Percentiles rank a stretch among this genome's conserved stretches.
phyloP scores from a whole-genome alignment of 345 rosid genomes.

The Xanthoceras sorbifolium region DNA sequence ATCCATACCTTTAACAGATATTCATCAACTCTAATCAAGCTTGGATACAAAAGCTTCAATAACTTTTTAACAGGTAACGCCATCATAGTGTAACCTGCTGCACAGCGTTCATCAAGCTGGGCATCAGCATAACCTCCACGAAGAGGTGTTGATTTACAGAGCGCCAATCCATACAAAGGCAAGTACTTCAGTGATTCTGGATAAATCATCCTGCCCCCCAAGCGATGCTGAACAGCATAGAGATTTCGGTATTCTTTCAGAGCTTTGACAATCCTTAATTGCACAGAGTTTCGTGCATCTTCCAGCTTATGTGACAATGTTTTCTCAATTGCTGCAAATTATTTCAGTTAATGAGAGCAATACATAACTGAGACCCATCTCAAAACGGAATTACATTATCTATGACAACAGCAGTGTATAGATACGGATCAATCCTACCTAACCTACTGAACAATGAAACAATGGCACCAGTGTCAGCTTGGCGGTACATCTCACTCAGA shows the following conservation, averaged over 20 bases:
- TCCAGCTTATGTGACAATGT: conserved; percentile 83
- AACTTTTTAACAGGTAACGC: conserved; percentile 84
- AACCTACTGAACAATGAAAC: conserved; percentile 81
- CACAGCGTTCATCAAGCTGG: conserved; percentile 90
- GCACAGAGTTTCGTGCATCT: conserved; percentile 80
- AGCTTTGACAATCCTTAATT: conserved; percentile 85
- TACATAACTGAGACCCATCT: not conserved
- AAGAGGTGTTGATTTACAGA: conserved; percentile 81
- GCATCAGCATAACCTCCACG: conserved; percentile 90
- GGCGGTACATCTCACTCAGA: conserved; percentile 95
- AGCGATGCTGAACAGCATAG: conserved; percentile 87
- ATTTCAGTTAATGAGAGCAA: conserved; percentile 22
- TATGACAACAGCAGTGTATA: conserved; percentile 14
- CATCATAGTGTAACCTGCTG: conserved; percentile 96
- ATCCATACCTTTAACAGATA: conserved; percentile 66
- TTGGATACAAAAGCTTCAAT: conserved; percentile 87
- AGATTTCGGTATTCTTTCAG: conserved; percentile 91
- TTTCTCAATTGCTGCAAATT: conserved; percentile 89
- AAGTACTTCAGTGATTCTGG: conserved; percentile 89
- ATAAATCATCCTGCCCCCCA: conserved; percentile 92
- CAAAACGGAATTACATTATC: conserved; percentile 24
- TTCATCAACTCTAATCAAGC: conserved; percentile 81
- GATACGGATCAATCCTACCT: conserved; percentile 47
- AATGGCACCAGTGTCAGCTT: conserved; percentile 90
- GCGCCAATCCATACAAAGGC: conserved; percentile 82